phyloP scores from a whole-genome alignment of 345 rosid genomes.

The Sonneratia caseolaris region DNA sequence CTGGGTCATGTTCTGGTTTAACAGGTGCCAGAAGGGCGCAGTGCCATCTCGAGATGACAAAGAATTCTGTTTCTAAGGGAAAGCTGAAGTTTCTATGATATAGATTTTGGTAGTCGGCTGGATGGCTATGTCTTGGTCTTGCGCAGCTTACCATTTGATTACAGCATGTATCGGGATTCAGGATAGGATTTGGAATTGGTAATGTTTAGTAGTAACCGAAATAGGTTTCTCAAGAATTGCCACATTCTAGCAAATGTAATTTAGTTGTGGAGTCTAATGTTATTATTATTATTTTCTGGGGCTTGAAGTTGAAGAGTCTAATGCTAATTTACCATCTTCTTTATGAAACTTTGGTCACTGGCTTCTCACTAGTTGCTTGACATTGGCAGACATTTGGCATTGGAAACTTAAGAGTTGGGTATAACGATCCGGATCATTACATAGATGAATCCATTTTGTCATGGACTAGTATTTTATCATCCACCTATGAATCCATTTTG shows the following conservation, averaged over 20 bases:
- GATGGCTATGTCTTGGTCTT: neutral
- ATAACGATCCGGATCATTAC: too few species aligned
- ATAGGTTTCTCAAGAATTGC: neutral
- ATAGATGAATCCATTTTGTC: too few species aligned
- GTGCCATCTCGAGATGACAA: slow-evolving; percentile 47
- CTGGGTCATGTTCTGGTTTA: slow-evolving; percentile 60
- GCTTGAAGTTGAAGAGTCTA: neutral
- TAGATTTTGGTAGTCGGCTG: neutral
- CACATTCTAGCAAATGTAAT: neutral
- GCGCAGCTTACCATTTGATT: neutral
- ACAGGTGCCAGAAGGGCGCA: slow-evolving; percentile 45
- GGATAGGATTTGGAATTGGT: neutral
- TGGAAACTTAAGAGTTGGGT: too few species aligned
- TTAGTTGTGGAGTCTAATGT: neutral
- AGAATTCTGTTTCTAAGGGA: slow-evolving; percentile 32
- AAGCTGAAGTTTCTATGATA: slow-evolving; percentile 39
- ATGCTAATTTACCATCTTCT: neutral
- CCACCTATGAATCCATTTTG: too few species aligned
- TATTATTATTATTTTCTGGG: neutral
- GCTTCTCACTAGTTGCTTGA: neutral
- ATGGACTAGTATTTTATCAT: too few species aligned
- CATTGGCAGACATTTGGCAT: too few species aligned
- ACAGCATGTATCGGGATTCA: neutral
- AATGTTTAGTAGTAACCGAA: neutral
- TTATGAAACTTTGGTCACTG: neutral